Conservation (phyloP, 2,329 filamentous ascomycete genomes). For the Hymenoscyphus albidus region DNA sequence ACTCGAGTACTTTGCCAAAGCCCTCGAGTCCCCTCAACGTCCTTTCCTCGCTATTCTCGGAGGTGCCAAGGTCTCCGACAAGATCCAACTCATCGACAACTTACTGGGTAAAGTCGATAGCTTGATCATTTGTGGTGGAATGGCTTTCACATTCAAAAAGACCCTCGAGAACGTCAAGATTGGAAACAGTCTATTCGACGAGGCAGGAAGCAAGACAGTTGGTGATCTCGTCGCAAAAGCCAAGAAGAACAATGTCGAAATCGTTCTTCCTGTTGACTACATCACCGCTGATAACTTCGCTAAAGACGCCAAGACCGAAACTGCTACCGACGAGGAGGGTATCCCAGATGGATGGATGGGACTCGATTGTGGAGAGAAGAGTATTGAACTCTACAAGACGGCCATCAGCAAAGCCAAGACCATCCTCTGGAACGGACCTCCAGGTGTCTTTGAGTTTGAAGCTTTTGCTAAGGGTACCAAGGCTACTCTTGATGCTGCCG, state of each 20-base stretch:
- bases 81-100: slow-evolving; percentile 99
- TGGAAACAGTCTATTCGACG: slow-evolving; percentile 87
- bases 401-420: slow-evolving; percentile 87
- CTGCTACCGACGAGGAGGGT: slow-evolving; percentile 79
- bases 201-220: slow-evolving; percentile 90
- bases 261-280: slow-evolving; percentile 92
- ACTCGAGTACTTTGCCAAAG: slow-evolving; percentile 98
- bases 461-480: slow-evolving; percentile 92
- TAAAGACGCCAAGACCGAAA: slow-evolving; percentile 74
- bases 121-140: slow-evolving; percentile 92
- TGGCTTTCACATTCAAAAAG: slow-evolving; percentile 99
- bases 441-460: slow-evolving; percentile 96
- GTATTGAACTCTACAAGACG: slow-evolving; percentile 80
- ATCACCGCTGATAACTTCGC: slow-evolving; percentile 94
- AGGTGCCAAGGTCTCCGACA: slow-evolving; percentile 97
- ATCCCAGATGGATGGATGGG: slow-evolving; percentile 99
- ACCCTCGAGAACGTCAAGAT: slow-evolving; percentile 88
- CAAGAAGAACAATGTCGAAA: slow-evolving; percentile 91
- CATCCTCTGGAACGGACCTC: slow-evolving; percentile 97
- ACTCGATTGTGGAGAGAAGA: slow-evolving; percentile 89
- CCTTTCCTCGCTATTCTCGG: slow-evolving; percentile 98
- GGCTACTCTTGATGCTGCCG: slow-evolving; percentile 82
- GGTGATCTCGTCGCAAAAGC: slow-evolving; percentile 87
- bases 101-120: slow-evolving; percentile 96
- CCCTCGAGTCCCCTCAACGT: slow-evolving; percentile 85